phyloP scores from a whole-genome alignment of 2,329 filamentous ascomycete genomes.

The Raffaelea deltoideospora region DNA sequence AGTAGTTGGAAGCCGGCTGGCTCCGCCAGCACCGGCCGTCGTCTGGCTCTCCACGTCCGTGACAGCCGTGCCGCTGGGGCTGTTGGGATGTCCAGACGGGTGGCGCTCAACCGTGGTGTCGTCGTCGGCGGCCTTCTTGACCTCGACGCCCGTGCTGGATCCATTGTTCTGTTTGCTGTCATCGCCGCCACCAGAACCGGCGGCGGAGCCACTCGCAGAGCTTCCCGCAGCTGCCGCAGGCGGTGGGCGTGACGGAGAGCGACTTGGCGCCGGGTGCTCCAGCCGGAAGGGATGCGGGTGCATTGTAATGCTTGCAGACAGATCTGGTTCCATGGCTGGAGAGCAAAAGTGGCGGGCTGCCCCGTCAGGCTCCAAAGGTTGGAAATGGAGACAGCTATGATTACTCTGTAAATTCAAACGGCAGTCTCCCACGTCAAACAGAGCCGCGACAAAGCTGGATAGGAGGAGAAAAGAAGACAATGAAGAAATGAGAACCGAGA shows the following conservation, averaged over 20 bases:
- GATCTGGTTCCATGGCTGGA: slow-evolving; percentile 15
- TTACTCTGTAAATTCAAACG: too few species aligned
- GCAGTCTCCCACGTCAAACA: too few species aligned
- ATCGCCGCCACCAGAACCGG: slow-evolving; percentile 1
- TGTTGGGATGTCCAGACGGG: slow-evolving; percentile 10
- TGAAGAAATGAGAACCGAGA: background rate
- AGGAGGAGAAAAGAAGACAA: background rate
- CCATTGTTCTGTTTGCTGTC: slow-evolving; percentile 18
- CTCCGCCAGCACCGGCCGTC: slow-evolving; percentile 14
- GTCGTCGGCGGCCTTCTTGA: slow-evolving; percentile 17
- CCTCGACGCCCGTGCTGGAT: slow-evolving; percentile 31
- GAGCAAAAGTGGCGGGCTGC: background rate
- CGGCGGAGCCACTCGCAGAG: background rate
- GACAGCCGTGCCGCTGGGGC: background rate
- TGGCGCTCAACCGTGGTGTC: slow-evolving; percentile 22
- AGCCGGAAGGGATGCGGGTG: slow-evolving; percentile 26
- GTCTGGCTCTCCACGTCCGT: slow-evolving; percentile 35
- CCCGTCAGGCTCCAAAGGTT: too few species aligned
- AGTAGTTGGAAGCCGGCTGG: slow-evolving; percentile 39
- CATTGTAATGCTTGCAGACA: slow-evolving; percentile 16
- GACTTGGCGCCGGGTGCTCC: slow-evolving; percentile 15
- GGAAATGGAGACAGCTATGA: too few species aligned
- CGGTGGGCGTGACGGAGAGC: slow-evolving; percentile 13
- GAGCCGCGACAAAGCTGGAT: too few species aligned
- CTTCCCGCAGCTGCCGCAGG: too few species aligned